These are phyloP conservation scores for Russula vinacea DNA, from an alignment of 768 basidiomycete genomes.

Conservation along the genomic window DNA sequence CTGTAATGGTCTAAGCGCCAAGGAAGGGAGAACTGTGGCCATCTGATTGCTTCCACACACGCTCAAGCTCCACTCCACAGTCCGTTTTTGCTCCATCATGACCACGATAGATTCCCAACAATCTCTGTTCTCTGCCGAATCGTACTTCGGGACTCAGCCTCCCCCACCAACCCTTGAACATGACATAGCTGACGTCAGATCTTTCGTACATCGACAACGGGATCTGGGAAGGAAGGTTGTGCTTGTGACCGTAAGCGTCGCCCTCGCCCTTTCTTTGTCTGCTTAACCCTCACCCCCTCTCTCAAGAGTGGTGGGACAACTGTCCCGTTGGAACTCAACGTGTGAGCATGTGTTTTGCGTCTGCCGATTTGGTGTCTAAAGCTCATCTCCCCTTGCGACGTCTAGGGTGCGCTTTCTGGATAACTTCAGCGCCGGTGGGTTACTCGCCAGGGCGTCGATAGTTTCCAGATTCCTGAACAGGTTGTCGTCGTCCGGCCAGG, in stretches of 20 bases:
- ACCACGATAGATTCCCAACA: slow-evolving; percentile 8
- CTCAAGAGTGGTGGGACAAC: slow-evolving; percentile 94
- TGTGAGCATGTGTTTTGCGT: slow-evolving; percentile 58
- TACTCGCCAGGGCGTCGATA: neutral
- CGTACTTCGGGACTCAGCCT: slow-evolving; percentile 85
- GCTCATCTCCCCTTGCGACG: slow-evolving; percentile 30
- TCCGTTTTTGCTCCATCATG: slow-evolving; percentile 8
- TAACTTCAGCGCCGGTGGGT: slow-evolving; percentile 94
- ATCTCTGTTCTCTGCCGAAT: slow-evolving; percentile 70
- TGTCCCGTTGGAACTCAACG: slow-evolving; percentile 96
- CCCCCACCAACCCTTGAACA: slow-evolving; percentile 71
- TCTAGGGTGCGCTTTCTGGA: slow-evolving; percentile 95
- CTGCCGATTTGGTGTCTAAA: slow-evolving; percentile 17
- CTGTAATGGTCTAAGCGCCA: neutral
- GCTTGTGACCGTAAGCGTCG: slow-evolving; percentile 79
- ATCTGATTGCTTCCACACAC: neutral
- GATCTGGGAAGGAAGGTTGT: slow-evolving; percentile 72
- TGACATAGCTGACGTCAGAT: slow-evolving; percentile 58
- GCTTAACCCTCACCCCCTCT: neutral
- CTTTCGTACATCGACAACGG: slow-evolving; percentile 69
- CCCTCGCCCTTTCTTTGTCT: neutral
- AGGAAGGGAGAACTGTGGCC: neutral
- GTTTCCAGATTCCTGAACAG: slow-evolving; percentile 17
- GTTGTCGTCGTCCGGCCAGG: slow-evolving; percentile 45
- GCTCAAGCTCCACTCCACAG: neutral